phyloP scores from a whole-genome alignment of 495 filamentous ascomycete species.

The Apiosordaria backusii region DNA sequence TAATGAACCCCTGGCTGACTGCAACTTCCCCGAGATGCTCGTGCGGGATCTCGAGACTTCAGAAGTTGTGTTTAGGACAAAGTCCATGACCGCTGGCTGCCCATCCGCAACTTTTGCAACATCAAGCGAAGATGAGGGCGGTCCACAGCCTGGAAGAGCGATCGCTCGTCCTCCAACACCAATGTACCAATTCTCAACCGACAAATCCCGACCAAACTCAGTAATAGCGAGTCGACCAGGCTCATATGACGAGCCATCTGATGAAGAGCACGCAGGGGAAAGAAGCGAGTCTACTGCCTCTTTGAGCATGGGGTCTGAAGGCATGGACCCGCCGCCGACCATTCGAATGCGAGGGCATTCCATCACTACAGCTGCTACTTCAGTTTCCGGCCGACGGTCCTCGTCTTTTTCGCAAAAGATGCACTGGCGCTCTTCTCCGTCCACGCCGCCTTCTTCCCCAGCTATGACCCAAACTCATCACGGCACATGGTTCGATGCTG shows the following conservation, averaged over 20 bases:
- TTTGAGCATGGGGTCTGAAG: constrained; percentile 29
- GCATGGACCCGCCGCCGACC: constrained; percentile 25
- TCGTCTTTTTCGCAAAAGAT: constrained; percentile 26
- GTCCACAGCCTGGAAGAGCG: constrained; percentile 16
- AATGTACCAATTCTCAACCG: background rate
- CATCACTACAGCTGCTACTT: constrained; percentile 35
- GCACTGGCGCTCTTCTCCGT: constrained; percentile 16
- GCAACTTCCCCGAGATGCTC: constrained; percentile 45
- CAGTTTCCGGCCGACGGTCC: constrained; percentile 31
- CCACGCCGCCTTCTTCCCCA: constrained; percentile 11
- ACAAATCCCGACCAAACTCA: background rate
- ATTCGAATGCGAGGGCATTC: constrained; percentile 34
- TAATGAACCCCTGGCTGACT: constrained; percentile 28
- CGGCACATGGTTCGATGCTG: constrained; percentile 37
- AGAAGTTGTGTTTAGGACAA: constrained; percentile 36
- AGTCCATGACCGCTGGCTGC: constrained; percentile 40
- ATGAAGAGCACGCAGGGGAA: constrained; percentile 6
- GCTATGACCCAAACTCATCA: constrained; percentile 12
- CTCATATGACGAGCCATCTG: background rate
- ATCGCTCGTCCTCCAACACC: constrained; percentile 15
- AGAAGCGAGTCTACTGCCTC: constrained; percentile 17
- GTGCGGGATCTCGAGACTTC: constrained; percentile 41
- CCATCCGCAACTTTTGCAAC: constrained; percentile 32
- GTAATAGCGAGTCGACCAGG: background rate
- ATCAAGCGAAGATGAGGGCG: constrained; percentile 19